Base-by-base conservation (phyloP, 257 asterid genomes). In the Nicotiana undulata region DNA sequence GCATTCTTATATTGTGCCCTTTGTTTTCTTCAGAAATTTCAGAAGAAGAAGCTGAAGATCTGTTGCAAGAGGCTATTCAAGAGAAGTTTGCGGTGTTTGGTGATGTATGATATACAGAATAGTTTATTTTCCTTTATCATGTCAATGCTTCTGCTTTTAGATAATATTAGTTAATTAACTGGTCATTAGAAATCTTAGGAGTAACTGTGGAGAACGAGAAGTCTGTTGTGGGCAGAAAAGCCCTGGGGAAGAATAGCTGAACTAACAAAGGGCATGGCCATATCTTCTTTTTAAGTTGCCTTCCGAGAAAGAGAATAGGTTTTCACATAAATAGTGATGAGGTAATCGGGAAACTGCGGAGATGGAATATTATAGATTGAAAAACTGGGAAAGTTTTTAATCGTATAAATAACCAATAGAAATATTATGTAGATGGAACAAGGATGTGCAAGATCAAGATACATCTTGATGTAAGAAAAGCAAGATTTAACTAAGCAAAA, bases 41-140 rank as follows among this genome's bases (percentile, higher is more conserved):
- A 22, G 99, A 94, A 86, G 99, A 95, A 84, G 98, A 96, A 89
- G 99, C 98, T 22, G 99, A 96, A 88, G 94, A 92, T 86, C 97
- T 90, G 84, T 88, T 96, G 83, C 99, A 96, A 87, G 97, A 89
- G 85, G 97, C 99, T 61, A 96, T 96, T 83, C 98, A 92, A 89
- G 98, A 96, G 87, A 96, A 92, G 85, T 96, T 95, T 89, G 92
- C 97, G 10, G 96, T 93, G 81, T 89, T 95, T 85, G 95, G 99
- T 91, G 98, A 95, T 85, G 99, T 95, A 92, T 80, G 89, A 67
- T 80, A 29, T n/a, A 60, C 58, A 67, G 52, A 26, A 20, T 58
- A 44, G 60, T 76, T 65, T 46, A 51, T 37, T 66, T 10, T 40
- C 52, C 59, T n/a, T 75, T 2, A 40, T 44, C 55, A 59, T 79